Evolutionary conservation across 129 eudicot species (phyloP).

Genomic region (Solidago caesia): DNA sequence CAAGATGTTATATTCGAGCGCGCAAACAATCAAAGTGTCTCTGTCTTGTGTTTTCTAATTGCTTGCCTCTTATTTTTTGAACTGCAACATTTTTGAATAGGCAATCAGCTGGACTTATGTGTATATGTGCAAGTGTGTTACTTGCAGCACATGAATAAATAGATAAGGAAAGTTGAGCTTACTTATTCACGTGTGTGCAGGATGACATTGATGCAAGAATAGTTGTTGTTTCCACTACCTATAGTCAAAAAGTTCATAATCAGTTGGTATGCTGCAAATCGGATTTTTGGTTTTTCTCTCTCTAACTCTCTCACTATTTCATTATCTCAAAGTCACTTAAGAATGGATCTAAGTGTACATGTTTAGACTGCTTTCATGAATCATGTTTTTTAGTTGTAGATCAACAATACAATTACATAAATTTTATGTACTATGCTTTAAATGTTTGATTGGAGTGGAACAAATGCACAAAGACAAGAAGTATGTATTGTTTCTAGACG

Average conservation of each 20-base stretch:
- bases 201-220: constrained; percentile 87
- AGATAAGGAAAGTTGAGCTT: background rate
- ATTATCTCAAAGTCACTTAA: constrained; percentile 8
- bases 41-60: no score
- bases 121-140: no score
- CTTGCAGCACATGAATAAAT: no score
- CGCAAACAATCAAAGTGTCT: no score
- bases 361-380: constrained; percentile 11
- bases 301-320: background rate
- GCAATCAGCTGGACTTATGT: no score
- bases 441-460: constrained; percentile 77
- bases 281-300: background rate
- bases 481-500: constrained; percentile 92
- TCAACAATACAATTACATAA: background rate
- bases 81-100: no score
- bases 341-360: constrained; percentile 15
- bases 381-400: constrained; percentile 5
- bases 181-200: constrained; percentile 36
- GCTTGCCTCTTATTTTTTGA: no score
- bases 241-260: constrained; percentile 97
- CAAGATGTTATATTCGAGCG: no score
- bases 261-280: constrained; percentile 66
- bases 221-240: constrained; percentile 88
- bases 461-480: constrained; percentile 88
- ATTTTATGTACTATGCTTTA: background rate